These are phyloP conservation scores for Apiotrichum veenhuisii DNA, from an alignment of 1,284 basidiomycete genomes.

Conservation along the genomic window DNA sequence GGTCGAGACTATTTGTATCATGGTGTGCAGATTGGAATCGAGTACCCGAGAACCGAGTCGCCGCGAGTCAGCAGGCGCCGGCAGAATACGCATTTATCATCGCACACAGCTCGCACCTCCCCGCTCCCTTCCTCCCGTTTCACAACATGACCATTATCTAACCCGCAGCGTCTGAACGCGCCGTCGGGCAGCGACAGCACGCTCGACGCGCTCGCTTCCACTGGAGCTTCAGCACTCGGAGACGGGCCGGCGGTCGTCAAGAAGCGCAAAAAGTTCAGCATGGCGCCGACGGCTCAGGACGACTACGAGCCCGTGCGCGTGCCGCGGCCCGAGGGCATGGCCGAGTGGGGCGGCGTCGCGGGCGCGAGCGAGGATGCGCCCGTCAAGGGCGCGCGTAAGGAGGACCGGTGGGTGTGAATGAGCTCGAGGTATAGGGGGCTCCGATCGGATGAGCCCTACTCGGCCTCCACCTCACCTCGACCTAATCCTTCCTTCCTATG, in stretches of 20 bases:
- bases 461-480: too few relatives aligned
- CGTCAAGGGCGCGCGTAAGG: constrained; percentile 38
- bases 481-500: too few relatives aligned
- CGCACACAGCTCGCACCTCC: too few relatives aligned
- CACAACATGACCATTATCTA: too few relatives aligned
- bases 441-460: too few relatives aligned
- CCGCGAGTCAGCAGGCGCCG: too few relatives aligned
- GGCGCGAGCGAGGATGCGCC: constrained; percentile 50
- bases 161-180: constrained; percentile 28
- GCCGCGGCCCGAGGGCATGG: constrained; percentile 70
- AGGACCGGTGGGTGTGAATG: constrained; percentile 45
- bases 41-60: too few relatives aligned
- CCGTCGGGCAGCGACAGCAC: constrained; percentile 11
- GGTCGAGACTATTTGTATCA: too few relatives aligned
- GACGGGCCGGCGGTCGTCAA: constrained; percentile 4
- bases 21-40: too few relatives aligned
- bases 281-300: constrained; percentile 49
- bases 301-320: constrained; percentile 88
- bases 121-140: neutral
- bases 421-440: too few relatives aligned
- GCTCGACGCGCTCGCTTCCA: constrained; percentile 2
- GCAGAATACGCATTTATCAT: too few relatives aligned
- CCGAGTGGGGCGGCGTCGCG: constrained; percentile 87
- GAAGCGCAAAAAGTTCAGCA: constrained; percentile 32
- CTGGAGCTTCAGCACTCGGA: neutral